A percentile compares a stretch with the other conserved stretches of the same genome.
phyloP scores from a whole-genome alignment of 225 moss, liverwort and hornwort species.

The Pseudisothecium myosuroides region DNA sequence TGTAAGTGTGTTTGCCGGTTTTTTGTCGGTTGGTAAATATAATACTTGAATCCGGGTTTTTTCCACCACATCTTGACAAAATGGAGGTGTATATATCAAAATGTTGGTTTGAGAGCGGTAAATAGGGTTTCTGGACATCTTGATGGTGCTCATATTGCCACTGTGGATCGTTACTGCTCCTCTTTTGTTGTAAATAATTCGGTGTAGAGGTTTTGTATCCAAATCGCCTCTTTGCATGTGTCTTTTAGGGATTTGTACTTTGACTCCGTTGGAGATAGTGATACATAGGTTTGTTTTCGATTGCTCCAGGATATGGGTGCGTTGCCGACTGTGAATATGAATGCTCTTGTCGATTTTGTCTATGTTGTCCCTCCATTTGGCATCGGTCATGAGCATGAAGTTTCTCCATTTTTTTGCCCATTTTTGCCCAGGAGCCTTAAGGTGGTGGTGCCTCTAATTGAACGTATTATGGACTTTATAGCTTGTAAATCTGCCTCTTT shows the following conservation, averaged over 20 bases:
- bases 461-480: neutral
- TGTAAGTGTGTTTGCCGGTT: neutral
- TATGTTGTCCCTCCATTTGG: fast-evolving
- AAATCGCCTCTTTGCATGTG: neutral
- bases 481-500: neutral
- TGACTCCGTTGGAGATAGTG: neutral
- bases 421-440: neutral
- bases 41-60: neutral
- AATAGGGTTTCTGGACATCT: neutral
- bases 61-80: neutral
- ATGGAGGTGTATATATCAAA: neutral
- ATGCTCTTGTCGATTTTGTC: neutral
- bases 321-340: neutral
- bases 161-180: neutral
- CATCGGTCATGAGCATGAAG: neutral
- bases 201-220: neutral
- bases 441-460: too few relatives aligned
- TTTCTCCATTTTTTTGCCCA: too few relatives aligned
- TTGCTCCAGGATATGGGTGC: neutral
- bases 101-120: neutral
- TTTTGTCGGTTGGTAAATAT: neutral
- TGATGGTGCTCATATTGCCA: neutral
- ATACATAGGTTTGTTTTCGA: neutral
- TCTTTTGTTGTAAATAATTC: neutral
- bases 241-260: neutral